Evolutionary conservation across 805 yeast genomes (phyloP), one percentile per base, ranked within the genome.

Genomic region (Hanseniaspora lindneri): DNA sequence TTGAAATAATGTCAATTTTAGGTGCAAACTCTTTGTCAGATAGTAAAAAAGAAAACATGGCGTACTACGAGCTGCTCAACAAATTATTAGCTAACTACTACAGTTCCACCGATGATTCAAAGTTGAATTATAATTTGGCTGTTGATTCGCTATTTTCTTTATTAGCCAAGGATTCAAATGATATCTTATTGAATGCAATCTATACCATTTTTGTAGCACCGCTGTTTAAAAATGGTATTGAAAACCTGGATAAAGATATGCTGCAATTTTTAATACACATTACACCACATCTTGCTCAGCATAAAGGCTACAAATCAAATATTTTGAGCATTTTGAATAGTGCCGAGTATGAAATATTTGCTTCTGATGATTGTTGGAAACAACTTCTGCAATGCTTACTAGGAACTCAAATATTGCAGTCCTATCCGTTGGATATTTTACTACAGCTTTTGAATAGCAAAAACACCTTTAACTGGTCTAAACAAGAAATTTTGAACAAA

Each of bases 391-490:
- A 11, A 2, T 24, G 8, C 3, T 10, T 37, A 8, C 17, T 44
- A 8, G 20, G 21, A 13, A 17, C 39, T 3, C 17, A 17, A 6
- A 23, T 36, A 7, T 17, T 44, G 14, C 19, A 32, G 4, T 23
- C 30, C 13, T 44, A 37, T 14, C 28, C 39, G 1, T 28, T 29
- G n/a, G 13, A 16, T 11, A 25, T 44, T n/a, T n/a, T 37, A 4
- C 19, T 13, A 13, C 42, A 44, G 20, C 21, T 44, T 20, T 23
- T 37, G 8, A 37, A 13, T 24, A 37, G n/a, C 32, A 44, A 44
- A 32, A 37, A 44, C 14, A 7, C 42, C 1, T 44, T 44, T 32
- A 44, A 44, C 11, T 44, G 49, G 49, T 44, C 49, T 9, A 44
- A 44, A 19, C 49, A 44, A 37, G 49, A 44, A 32, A 16, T 44